Percentiles rank a stretch among this genome's conserved stretches.
These are phyloP conservation scores for Fennellomyces sp. DNA, from an alignment of 371 early-diverging fungal species.

Conservation along the genomic window DNA sequence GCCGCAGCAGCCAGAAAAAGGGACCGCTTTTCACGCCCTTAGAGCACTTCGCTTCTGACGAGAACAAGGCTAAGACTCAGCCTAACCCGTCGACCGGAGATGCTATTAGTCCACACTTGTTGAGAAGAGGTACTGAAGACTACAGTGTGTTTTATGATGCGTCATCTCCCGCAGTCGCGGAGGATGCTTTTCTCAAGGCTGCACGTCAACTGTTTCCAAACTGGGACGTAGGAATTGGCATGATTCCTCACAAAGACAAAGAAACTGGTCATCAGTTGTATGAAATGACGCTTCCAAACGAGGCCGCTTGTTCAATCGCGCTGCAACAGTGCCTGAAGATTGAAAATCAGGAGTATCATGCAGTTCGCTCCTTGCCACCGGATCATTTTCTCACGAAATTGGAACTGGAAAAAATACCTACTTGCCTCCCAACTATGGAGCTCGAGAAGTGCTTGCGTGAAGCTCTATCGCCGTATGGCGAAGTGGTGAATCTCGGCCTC, in stretches of 20 bases:
- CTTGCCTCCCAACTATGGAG: neutral
- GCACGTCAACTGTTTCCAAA: neutral
- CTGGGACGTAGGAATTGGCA: constrained; percentile 5
- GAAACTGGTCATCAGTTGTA: neutral
- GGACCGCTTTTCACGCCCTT: no score
- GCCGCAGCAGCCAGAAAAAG: no score
- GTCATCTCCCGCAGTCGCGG: neutral
- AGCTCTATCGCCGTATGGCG: neutral
- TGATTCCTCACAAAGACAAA: neutral
- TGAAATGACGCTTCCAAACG: neutral
- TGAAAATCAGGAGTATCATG: neutral
- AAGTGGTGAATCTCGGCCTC: neutral
- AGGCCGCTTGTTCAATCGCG: neutral
- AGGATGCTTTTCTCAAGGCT: neutral
- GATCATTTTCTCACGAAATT: neutral
- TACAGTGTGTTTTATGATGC: constrained; percentile 2
- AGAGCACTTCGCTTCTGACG: no score
- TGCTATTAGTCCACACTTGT: no score
- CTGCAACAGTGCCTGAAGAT: neutral
- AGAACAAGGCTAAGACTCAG: no score
- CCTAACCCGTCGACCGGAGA: no score
- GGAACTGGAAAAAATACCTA: neutral
- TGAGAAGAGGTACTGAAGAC: constrained; percentile 1
- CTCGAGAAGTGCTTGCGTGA: neutral
- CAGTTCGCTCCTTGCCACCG: neutral